These are phyloP conservation scores for Ceratobasidium sp. DNA, from an alignment of 1,284 basidiomycete genomes.

Conservation along the genomic window DNA sequence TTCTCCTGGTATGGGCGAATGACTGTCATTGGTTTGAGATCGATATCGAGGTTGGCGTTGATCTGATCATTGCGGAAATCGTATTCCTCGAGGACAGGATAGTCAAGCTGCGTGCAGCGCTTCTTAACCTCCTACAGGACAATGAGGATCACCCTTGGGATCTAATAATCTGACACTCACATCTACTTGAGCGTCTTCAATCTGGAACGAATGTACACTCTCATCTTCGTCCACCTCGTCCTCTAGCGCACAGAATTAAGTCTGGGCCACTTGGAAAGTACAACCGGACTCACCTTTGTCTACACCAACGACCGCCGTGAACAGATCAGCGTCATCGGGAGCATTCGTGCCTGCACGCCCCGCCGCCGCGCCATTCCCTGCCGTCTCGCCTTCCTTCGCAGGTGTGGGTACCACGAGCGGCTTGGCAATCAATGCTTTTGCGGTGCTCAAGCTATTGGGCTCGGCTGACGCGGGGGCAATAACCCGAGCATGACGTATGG, in stretches of 20 bases:
- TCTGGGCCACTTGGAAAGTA: background rate
- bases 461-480: conserved; percentile 62
- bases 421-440: conserved; percentile 41
- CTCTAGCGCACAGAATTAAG: conserved; percentile 48
- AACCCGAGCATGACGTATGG: conserved; percentile 83
- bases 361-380: conserved; percentile 45
- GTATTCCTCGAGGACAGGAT: conserved; percentile 97
- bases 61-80: conserved; percentile 95
- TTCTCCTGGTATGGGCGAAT: conserved; percentile 98
- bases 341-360: conserved; percentile 50
- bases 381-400: conserved; percentile 63
- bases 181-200: conserved; percentile 89
- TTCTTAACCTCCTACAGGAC: conserved; percentile 81
- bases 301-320: conserved; percentile 90
- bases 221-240: conserved; percentile 97
- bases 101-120: conserved; percentile 91
- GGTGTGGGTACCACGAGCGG: conserved; percentile 31
- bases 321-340: conserved; percentile 72
- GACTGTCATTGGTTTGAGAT: conserved; percentile 93
- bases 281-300: conserved; percentile 70
- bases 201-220: conserved; percentile 93
- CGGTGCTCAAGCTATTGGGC: background rate
- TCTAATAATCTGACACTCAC: conserved; percentile 53
- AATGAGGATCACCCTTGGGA: background rate
- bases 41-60: conserved; percentile 95